These are phyloP conservation scores for Dissophora ornata DNA, from an alignment of 192 early-diverging fungal genomes.

Conservation along the genomic window DNA sequence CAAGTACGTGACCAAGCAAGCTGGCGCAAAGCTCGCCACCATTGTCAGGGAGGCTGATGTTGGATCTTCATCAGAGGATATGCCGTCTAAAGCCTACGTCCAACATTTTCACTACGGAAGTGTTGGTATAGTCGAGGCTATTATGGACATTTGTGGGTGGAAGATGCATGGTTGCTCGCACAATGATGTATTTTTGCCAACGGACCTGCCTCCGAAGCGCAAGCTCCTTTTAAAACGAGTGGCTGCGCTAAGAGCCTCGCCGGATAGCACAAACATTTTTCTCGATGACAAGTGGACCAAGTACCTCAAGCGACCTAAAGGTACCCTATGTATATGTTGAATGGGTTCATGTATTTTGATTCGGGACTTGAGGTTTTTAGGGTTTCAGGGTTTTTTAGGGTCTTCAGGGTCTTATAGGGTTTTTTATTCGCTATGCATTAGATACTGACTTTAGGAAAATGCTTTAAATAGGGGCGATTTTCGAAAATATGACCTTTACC, in stretches of 20 bases:
- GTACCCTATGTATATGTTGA: too few relatives aligned
- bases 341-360: neutral
- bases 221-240: slow-evolving; percentile 5
- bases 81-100: slow-evolving; percentile 13
- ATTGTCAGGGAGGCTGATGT: neutral
- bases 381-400: too few relatives aligned
- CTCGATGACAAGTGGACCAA: slow-evolving; percentile 9
- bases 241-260: neutral
- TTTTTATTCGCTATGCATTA: neutral
- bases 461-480: slow-evolving; percentile 8
- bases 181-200: slow-evolving; percentile 12
- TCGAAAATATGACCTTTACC: slow-evolving; percentile 16
- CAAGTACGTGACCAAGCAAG: slow-evolving; percentile 25
- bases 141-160: slow-evolving; percentile 38
- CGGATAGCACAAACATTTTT: slow-evolving; percentile 15
- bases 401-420: too few relatives aligned
- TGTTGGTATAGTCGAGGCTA: slow-evolving; percentile 31
- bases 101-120: slow-evolving; percentile 31
- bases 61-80: neutral
- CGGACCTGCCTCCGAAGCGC: slow-evolving; percentile 1
- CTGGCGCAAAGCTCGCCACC: slow-evolving; percentile 18
- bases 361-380: too few relatives aligned
- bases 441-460: too few relatives aligned
- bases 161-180: slow-evolving; percentile 29
- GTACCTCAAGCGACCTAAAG: slow-evolving; percentile 11